Conservation (phyloP, 345 rosid species). For the Ricinus communis region DNA sequence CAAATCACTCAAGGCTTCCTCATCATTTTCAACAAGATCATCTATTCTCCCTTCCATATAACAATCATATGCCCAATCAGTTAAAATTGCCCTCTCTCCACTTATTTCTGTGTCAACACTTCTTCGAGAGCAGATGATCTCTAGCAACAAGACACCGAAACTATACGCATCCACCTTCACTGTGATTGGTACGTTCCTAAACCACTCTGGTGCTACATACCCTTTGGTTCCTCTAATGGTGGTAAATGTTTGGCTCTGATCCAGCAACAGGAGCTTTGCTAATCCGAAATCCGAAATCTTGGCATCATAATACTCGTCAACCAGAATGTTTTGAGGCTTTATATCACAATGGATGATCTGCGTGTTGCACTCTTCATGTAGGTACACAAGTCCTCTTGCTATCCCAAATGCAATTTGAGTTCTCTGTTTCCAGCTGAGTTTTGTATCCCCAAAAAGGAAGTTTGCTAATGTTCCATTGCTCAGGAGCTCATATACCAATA, state of each 20-base stretch:
- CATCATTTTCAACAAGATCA: background rate
- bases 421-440: constrained; percentile 27
- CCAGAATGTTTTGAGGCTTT: constrained; percentile 23
- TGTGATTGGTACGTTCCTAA: background rate
- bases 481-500: constrained; percentile 36
- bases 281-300: constrained; percentile 25
- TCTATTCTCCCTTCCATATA: background rate
- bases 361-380: constrained; percentile 19
- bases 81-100: background rate
- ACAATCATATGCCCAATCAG: constrained; percentile 24
- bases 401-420: constrained; percentile 4
- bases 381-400: constrained; percentile 18
- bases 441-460: constrained; percentile 21
- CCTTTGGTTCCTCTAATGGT: constrained; percentile 21
- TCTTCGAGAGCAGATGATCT: constrained; percentile 17
- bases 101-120: background rate
- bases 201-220: constrained; percentile 23
- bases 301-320: constrained; percentile 7
- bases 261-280: constrained; percentile 10
- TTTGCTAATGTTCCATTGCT: constrained; percentile 25
- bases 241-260: constrained; percentile 10
- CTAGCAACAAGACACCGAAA: constrained; percentile 15
- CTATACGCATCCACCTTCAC: constrained; percentile 17
- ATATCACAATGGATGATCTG: constrained; percentile 20
- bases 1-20: background rate